Evolutionary conservation across 257 asterid species (phyloP).

Genomic region (Handroanthus guayacan): DNA sequence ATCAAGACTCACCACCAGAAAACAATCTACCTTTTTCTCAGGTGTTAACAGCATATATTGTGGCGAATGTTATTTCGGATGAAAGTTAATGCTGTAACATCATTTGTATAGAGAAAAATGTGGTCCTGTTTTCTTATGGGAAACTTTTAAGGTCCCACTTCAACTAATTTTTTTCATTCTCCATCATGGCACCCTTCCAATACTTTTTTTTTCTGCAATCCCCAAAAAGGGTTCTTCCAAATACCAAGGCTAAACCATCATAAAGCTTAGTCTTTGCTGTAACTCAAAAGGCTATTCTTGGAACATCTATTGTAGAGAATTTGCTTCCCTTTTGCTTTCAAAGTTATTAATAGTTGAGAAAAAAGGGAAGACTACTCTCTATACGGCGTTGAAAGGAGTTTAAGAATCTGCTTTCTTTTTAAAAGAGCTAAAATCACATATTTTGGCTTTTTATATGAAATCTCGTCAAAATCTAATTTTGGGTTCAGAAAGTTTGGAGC

Average conservation of each 20-base stretch:
- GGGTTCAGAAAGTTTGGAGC: neutral
- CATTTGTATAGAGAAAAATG: conserved; percentile 24
- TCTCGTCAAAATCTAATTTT: conserved; percentile 3
- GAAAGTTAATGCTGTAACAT: conserved; percentile 32
- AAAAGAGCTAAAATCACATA: no score
- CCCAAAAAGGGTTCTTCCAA: conserved; percentile 23
- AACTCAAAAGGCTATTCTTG: conserved; percentile 17
- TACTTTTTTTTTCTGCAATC: conserved; percentile 26
- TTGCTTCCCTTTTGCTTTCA: conserved; percentile 31
- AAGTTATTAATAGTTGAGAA: conserved; percentile 53
- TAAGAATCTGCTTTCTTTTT: no score
- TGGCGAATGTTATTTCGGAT: conserved; percentile 28
- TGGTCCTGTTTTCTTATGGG: conserved; percentile 49
- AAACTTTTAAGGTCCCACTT: conserved; percentile 45
- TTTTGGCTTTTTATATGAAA: neutral
- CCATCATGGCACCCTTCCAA: neutral
- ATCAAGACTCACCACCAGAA: conserved; percentile 36
- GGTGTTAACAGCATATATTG: conserved; percentile 23
- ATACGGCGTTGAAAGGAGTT: no score
- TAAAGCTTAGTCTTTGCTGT: neutral
- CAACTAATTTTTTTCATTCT: conserved; percentile 33
- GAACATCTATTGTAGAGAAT: neutral
- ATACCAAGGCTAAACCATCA: neutral
- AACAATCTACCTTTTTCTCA: conserved; percentile 10
- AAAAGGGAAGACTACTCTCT: conserved; percentile 28